A percentile compares a stretch with the other conserved stretches of the same genome.
These are phyloP conservation scores for Xenoacremonium recifei DNA, from an alignment of 2,329 filamentous ascomycete genomes.

Conservation along the genomic window DNA sequence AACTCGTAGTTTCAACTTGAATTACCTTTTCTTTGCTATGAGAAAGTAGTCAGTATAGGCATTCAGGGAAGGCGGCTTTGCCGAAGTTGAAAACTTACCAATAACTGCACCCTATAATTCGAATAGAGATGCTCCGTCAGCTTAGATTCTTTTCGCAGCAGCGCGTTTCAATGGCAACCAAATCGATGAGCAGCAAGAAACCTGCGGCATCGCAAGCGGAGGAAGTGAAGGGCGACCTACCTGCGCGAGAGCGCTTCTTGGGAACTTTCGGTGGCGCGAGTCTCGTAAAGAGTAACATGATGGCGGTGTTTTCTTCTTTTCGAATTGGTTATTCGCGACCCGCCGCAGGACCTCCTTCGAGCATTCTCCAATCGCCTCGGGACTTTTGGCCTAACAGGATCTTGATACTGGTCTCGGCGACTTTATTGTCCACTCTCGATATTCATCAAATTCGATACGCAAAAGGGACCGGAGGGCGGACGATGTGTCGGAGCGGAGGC, in stretches of 20 bases:
- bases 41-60: background rate
- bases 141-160: background rate
- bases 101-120: conserved; percentile 45
- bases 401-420: too few relatives aligned
- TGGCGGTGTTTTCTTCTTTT: conserved; percentile 22
- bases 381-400: too few relatives aligned
- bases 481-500: too few relatives aligned
- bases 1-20: background rate
- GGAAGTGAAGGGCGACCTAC: conserved; percentile 6
- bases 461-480: too few relatives aligned
- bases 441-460: conserved; percentile 5
- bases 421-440: too few relatives aligned
- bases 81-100: conserved; percentile 48
- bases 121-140: too few relatives aligned
- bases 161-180: conserved; percentile 2
- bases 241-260: conserved; percentile 55
- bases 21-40: conserved; percentile 55
- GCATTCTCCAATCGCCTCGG: background rate
- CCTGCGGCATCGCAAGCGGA: background rate
- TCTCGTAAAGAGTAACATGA: conserved; percentile 59
- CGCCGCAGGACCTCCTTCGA: conserved; percentile 15
- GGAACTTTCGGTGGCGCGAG: conserved; percentile 56
- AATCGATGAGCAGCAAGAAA: conserved; percentile 2
- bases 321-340: conserved; percentile 18
- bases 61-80: too few relatives aligned